A percentile compares a stretch with the other conserved stretches of the same genome.
phyloP scores from a whole-genome alignment of 345 rosid genomes.

The Moricandia moricandioides region DNA sequence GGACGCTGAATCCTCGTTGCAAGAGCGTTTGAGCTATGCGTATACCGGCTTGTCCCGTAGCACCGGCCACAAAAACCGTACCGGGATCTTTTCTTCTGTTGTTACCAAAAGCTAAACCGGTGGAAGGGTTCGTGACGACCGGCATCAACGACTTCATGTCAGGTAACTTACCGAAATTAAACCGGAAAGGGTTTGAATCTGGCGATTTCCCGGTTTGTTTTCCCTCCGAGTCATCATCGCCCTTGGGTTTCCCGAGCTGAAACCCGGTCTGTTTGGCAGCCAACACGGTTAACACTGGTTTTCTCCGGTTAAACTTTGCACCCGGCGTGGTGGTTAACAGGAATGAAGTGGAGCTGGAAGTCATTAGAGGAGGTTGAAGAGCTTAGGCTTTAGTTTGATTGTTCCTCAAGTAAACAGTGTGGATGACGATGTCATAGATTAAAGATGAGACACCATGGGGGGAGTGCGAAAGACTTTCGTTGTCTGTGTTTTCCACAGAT shows the following conservation, averaged over 20 bases:
- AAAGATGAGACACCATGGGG: conserved; percentile 32
- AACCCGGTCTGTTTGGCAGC: conserved; percentile 66
- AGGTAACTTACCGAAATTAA: conserved; percentile 56
- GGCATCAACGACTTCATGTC: conserved; percentile 69
- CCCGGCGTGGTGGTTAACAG: conserved; percentile 48
- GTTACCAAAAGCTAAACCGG: conserved; percentile 62
- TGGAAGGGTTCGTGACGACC: conserved; percentile 43
- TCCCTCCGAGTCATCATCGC: conserved; percentile 36
- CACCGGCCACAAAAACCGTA: conserved; percentile 91
- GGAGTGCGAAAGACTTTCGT: conserved; percentile 19
- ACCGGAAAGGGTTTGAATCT: conserved; percentile 55
- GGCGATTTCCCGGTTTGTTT: conserved; percentile 36
- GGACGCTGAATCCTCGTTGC: conserved; percentile 75
- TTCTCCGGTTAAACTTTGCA: conserved; percentile 39
- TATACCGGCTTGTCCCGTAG: conserved; percentile 86
- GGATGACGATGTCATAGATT: conserved; percentile 14
- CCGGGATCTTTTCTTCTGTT: conserved; percentile 66
- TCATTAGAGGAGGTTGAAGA: conserved; percentile 50
- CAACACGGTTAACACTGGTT: conserved; percentile 45
- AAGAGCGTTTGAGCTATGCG: conserved; percentile 71
- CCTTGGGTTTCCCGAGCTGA: conserved; percentile 49
- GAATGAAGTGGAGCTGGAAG: conserved; percentile 71
- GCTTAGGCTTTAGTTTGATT: conserved; percentile 15
- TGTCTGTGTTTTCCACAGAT: conserved; percentile 21
- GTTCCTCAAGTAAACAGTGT: conserved; percentile 30